Percentiles rank a stretch among this genome's conserved stretches.
These are phyloP conservation scores for Erythrophleum fordii DNA, from an alignment of 306 rosid genomes.

Conservation along the genomic window DNA sequence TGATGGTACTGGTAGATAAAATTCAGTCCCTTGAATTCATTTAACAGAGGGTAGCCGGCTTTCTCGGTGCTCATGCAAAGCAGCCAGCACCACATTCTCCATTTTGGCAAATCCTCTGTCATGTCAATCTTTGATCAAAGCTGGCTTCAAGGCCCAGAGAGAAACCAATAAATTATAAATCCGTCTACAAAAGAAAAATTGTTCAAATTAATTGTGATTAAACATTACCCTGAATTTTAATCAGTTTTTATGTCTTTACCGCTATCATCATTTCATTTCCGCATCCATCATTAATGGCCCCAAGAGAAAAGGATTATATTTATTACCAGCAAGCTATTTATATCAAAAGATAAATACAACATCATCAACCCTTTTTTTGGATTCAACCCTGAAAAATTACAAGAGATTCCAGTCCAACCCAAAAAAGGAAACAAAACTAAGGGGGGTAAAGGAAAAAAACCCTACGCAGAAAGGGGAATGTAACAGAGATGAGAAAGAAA, in stretches of 20 bases:
- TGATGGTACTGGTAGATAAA: constrained; percentile 20
- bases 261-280: not conserved
- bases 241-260: not conserved
- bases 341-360: constrained; percentile 46
- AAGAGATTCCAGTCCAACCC: constrained; percentile 62
- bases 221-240: not conserved
- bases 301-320: constrained; percentile 32
- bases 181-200: not conserved
- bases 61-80: constrained; percentile 39
- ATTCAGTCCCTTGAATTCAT: constrained; percentile 21
- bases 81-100: constrained; percentile 38
- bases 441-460: not conserved
- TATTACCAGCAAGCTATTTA: constrained; percentile 48
- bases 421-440: constrained; percentile 21
- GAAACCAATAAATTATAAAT: not conserved
- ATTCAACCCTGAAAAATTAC: constrained; percentile 59
- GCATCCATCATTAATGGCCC: constrained; percentile 8
- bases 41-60: constrained; percentile 36
- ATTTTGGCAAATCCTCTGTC: constrained; percentile 43
- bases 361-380: constrained; percentile 35
- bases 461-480: constrained; percentile 36
- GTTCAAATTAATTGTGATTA: not conserved
- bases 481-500: not conserved
- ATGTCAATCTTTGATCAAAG: constrained; percentile 39
- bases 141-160: constrained; percentile 39